Conservation (phyloP, 108 stramenopile genomes). For the Fragilariopsis cylindrus region DNA sequence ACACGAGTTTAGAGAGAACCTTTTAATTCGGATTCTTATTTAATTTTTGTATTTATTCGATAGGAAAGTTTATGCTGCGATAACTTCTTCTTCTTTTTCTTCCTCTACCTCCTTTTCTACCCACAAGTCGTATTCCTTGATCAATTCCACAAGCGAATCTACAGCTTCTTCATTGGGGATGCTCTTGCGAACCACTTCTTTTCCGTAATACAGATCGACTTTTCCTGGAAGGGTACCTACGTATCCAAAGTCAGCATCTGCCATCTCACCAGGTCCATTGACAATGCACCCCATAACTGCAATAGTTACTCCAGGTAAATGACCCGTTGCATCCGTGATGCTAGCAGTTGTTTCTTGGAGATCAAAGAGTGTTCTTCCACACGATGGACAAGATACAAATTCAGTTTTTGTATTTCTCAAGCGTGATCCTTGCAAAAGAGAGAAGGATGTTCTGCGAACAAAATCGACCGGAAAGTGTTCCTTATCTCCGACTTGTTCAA, state of each 20-base stretch:
- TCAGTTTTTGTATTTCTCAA: constrained; percentile 98
- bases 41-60: too few species aligned
- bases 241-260: constrained; percentile 98
- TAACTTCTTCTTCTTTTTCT: constrained; percentile 49
- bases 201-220: constrained; percentile 95
- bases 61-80: constrained; percentile 19
- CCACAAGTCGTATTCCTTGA: constrained; percentile 97
- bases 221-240: constrained; percentile 96
- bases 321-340: constrained; percentile 91
- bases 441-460: constrained; percentile 86
- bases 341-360: constrained; percentile 94
- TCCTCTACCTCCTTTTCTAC: constrained; percentile 88
- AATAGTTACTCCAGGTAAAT: constrained; percentile 95
- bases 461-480: constrained; percentile 71
- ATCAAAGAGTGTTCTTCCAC: constrained; percentile 97
- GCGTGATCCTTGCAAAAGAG: constrained; percentile 92
- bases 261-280: constrained; percentile 98
- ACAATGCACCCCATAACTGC: constrained; percentile 99
- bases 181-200: constrained; percentile 91
- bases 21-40: neutral
- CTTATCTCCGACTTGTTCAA: constrained; percentile 80
- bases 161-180: constrained; percentile 95
- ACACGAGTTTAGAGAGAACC: neutral
- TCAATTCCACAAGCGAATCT: constrained; percentile 88
- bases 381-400: constrained; percentile 97